phyloP scores from a whole-genome alignment of 192 early-diverging fungal species.

The Backusella australiensis region DNA sequence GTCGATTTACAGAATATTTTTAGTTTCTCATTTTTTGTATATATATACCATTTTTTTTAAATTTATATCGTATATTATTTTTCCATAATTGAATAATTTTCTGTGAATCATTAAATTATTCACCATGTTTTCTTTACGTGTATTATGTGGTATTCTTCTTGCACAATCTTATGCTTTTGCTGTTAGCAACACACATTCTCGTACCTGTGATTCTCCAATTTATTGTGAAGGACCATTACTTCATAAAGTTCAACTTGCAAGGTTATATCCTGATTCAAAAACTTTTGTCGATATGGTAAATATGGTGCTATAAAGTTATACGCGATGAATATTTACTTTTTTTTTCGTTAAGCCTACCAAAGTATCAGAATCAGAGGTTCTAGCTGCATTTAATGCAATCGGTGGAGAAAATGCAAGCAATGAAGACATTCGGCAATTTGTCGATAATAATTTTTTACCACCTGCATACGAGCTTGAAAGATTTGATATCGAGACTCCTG shows the following conservation, averaged over 20 bases:
- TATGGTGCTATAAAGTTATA: not conserved
- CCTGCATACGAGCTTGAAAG: constrained; percentile 50
- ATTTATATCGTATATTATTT: not conserved
- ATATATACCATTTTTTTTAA: not conserved
- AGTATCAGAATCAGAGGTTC: constrained; percentile 49
- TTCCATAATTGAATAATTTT: not conserved
- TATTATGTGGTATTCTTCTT: not conserved
- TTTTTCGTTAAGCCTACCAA: constrained; percentile 46
- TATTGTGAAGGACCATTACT: constrained; percentile 68
- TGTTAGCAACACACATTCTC: not conserved
- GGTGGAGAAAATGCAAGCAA: constrained; percentile 35
- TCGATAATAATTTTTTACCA: constrained; percentile 53
- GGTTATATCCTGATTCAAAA: constrained; percentile 65
- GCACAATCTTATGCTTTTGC: not conserved
- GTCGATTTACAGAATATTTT: not conserved
- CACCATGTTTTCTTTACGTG: not conserved
- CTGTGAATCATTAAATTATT: not conserved
- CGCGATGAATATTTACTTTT: not conserved
- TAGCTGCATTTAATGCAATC: constrained; percentile 48
- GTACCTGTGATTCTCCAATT: constrained; percentile 46
- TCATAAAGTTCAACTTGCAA: constrained; percentile 59
- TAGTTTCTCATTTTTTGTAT: not conserved
- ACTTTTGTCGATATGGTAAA: constrained; percentile 64
- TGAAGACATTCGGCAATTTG: constrained; percentile 43
- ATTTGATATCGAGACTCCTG: constrained; percentile 31